These are phyloP conservation scores for Grigorovia yakushimaensis DNA, from an alignment of 805 yeast genomes.

Conservation along the genomic window DNA sequence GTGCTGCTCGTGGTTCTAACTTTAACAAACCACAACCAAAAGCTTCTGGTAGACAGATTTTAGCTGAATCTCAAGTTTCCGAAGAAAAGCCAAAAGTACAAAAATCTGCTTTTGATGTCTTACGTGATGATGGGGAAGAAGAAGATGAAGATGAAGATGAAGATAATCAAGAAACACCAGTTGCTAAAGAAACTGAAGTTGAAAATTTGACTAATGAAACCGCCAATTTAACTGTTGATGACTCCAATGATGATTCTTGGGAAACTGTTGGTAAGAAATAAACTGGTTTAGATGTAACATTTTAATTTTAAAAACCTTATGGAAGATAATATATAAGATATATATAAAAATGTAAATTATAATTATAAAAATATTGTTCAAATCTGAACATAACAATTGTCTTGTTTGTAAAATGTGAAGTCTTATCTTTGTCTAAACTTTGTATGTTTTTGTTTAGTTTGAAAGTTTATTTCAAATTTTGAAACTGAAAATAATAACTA, in stretches of 20 bases:
- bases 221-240: slow-evolving; percentile 31
- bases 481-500: background rate
- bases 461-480: background rate
- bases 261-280: slow-evolving; percentile 37
- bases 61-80: slow-evolving; percentile 16
- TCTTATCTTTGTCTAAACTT: no score
- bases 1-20: slow-evolving; percentile 29
- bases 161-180: slow-evolving; percentile 9
- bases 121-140: slow-evolving; percentile 43
- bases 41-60: slow-evolving; percentile 2
- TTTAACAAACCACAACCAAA: slow-evolving; percentile 30
- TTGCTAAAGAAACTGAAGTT: slow-evolving; percentile 7
- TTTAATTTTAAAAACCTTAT: background rate
- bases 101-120: slow-evolving; percentile 41
- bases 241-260: slow-evolving; percentile 36
- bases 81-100: slow-evolving; percentile 29
- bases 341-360: background rate
- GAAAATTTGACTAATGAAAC: slow-evolving; percentile 31
- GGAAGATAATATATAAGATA: no score
- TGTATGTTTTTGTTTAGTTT: background rate
- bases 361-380: background rate
- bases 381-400: no score
- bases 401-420: no score
- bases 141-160: slow-evolving; percentile 15
- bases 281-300: background rate